Conservation (phyloP, 768 basidiomycete species). For the Gloeophyllum trabeum region DNA sequence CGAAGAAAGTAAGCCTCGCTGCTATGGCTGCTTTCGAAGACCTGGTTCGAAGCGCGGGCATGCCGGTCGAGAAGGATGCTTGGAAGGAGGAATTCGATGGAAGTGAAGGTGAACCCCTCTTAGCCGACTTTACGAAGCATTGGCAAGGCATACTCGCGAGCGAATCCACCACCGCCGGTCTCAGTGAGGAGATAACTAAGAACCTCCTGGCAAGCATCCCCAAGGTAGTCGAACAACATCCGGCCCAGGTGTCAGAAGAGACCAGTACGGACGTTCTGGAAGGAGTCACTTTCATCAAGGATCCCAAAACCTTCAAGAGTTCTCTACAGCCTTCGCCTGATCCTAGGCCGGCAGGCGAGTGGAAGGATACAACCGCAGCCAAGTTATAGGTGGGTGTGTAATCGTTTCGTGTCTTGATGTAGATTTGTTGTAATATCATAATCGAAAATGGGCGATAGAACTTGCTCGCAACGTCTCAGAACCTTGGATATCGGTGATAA, state of each 20-base stretch:
- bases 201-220: slow-evolving; percentile 45
- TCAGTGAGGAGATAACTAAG: slow-evolving; percentile 2
- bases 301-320: slow-evolving; percentile 56
- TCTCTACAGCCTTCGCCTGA: slow-evolving; percentile 39
- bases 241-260: slow-evolving; percentile 40
- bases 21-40: slow-evolving; percentile 54
- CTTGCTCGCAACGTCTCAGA: too few species aligned
- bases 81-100: slow-evolving; percentile 31
- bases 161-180: slow-evolving; percentile 22
- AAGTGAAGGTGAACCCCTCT: slow-evolving; percentile 37
- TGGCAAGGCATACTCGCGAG: slow-evolving; percentile 36
- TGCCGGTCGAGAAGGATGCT: slow-evolving; percentile 43
- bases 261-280: slow-evolving; percentile 19
- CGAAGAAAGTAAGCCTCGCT: slow-evolving; percentile 49
- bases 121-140: slow-evolving; percentile 50
- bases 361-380: slow-evolving; percentile 43
- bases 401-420: background rate
- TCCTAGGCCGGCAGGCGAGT: slow-evolving; percentile 59
- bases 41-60: slow-evolving; percentile 32
- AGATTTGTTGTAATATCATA: too few species aligned
- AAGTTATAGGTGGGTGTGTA: background rate
- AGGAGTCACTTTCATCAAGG: slow-evolving; percentile 51
- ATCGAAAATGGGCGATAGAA: too few species aligned
- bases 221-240: slow-evolving; percentile 41
- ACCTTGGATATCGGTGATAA: too few species aligned